Evolutionary conservation across 2,329 filamentous ascomycete genomes (phyloP).

Genomic region (Hymenotorrendiella dingleyae): DNA sequence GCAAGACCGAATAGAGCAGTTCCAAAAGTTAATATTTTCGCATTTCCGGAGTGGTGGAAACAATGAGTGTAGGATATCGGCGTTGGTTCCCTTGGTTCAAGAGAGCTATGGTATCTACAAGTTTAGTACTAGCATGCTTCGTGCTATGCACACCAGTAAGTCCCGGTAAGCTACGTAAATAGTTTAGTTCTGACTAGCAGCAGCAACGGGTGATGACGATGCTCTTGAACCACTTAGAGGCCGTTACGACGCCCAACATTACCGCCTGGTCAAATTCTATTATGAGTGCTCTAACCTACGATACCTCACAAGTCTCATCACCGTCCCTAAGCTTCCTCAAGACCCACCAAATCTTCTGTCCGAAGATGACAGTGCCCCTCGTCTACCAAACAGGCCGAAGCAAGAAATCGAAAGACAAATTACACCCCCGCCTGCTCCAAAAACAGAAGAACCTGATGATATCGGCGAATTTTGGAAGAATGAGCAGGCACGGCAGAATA

Average conservation of each 20-base stretch:
- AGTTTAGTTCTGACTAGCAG: constrained; percentile 14
- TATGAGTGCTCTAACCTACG: constrained; percentile 98
- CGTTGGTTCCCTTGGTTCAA: constrained; percentile 86
- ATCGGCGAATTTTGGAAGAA: constrained; percentile 98
- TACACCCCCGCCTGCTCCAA: constrained; percentile 61
- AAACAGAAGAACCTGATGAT: constrained; percentile 78
- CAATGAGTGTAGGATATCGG: constrained; percentile 95
- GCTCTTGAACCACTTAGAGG: constrained; percentile 81
- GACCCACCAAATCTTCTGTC: constrained; percentile 84
- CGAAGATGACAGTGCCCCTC: constrained; percentile 78
- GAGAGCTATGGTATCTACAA: constrained; percentile 99
- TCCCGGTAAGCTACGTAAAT: too few relatives aligned
- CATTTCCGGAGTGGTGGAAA: constrained; percentile 88
- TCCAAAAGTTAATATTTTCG: constrained; percentile 97
- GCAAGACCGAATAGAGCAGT: constrained; percentile 96
- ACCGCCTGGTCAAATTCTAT: constrained; percentile 95
- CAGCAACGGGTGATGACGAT: constrained; percentile 87
- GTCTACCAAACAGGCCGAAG: constrained; percentile 74
- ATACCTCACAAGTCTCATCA: constrained; percentile 93
- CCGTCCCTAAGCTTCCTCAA: constrained; percentile 89
- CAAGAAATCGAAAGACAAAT: constrained; percentile 65
- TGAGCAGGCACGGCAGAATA: constrained; percentile 83
- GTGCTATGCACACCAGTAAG: constrained; percentile 93
- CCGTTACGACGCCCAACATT: constrained; percentile 92
- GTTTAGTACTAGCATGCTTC: constrained; percentile 98